Percentiles rank a stretch among this genome's conserved stretches.
These are phyloP conservation scores for Anisodus acutangulus DNA, from an alignment of 257 asterid genomes.

Conservation along the genomic window DNA sequence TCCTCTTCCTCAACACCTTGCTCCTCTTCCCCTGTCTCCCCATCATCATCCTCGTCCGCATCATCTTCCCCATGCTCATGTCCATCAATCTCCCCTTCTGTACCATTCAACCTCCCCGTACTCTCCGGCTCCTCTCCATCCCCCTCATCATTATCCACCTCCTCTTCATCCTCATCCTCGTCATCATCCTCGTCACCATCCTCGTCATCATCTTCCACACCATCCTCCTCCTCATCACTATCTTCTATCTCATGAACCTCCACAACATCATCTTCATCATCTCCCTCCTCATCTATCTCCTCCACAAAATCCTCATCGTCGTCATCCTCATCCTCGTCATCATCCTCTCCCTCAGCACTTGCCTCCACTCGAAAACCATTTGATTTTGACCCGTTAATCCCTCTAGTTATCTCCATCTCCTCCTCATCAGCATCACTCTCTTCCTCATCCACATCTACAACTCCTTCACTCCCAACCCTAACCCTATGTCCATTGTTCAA, in stretches of 20 bases:
- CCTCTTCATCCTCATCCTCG: slow-evolving; percentile 57
- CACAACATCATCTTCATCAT: slow-evolving; percentile 75
- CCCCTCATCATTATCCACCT: slow-evolving; percentile 56
- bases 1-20: slow-evolving; percentile 71
- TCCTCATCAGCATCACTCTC: slow-evolving; percentile 93
- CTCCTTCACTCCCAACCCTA: slow-evolving; percentile 60
- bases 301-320: slow-evolving; percentile 72
- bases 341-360: slow-evolving; percentile 53
- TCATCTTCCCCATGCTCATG: slow-evolving; percentile 95
- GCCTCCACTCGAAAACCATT: slow-evolving; percentile 67
- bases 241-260: slow-evolving; percentile 81
- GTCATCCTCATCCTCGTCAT: slow-evolving; percentile 52
- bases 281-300: slow-evolving; percentile 73
- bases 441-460: slow-evolving; percentile 91
- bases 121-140: slow-evolving; percentile 76
- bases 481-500: slow-evolving; percentile 57
- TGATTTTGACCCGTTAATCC: slow-evolving; percentile 47
- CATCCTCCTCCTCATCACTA: slow-evolving; percentile 59
- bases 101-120: slow-evolving; percentile 61
- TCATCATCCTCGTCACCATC: slow-evolving; percentile 40
- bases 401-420: slow-evolving; percentile 69
- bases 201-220: slow-evolving; percentile 41
- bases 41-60: slow-evolving; percentile 79
- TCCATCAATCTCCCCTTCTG: slow-evolving; percentile 92
- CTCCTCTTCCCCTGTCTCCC: slow-evolving; percentile 88